A percentile compares a stretch with the other conserved stretches of the same genome.
phyloP scores from a whole-genome alignment of 2,329 filamentous ascomycete species.

The Colletotrichum sp. region DNA sequence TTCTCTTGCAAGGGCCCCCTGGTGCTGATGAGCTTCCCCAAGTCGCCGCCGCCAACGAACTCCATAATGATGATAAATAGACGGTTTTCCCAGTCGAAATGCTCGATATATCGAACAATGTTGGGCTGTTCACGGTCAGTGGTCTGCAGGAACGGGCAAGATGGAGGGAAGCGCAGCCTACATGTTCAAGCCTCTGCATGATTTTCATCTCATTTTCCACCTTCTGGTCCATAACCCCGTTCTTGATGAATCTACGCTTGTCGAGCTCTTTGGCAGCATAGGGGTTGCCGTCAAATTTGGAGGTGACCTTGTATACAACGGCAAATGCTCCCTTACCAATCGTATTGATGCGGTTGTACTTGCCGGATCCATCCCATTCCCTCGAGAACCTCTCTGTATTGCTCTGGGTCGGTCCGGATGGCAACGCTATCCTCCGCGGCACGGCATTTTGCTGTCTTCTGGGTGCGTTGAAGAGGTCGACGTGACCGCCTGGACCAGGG shows the following conservation, averaged over 20 bases:
- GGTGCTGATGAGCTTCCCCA: conserved; percentile 74
- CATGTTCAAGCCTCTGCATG: conserved; percentile 85
- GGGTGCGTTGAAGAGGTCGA: conserved; percentile 33
- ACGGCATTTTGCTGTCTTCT: neutral
- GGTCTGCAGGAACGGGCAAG: neutral
- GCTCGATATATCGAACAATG: conserved; percentile 90
- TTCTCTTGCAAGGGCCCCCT: conserved; percentile 69
- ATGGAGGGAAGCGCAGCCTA: conserved; percentile 48
- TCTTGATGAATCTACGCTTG: conserved; percentile 92
- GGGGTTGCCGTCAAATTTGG: conserved; percentile 80
- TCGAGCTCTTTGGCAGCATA: conserved; percentile 95
- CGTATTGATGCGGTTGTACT: conserved; percentile 81
- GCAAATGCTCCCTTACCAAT: conserved; percentile 97
- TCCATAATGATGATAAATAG: conserved; percentile 99
- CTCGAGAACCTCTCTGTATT: conserved; percentile 46
- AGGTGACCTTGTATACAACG: conserved; percentile 87
- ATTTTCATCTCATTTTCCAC: conserved; percentile 98
- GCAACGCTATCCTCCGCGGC: conserved; percentile 22
- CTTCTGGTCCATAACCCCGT: conserved; percentile 86
- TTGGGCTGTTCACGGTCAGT: conserved; percentile 62
- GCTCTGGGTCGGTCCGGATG: conserved; percentile 31
- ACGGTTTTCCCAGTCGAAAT: conserved; percentile 79
- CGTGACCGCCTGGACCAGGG: conserved; percentile 53
- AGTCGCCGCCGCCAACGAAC: conserved; percentile 80
- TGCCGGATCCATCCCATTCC: conserved; percentile 83